Evolutionary conservation across 805 yeast genomes (phyloP).

Genomic region (Candida endomychidarum): DNA sequence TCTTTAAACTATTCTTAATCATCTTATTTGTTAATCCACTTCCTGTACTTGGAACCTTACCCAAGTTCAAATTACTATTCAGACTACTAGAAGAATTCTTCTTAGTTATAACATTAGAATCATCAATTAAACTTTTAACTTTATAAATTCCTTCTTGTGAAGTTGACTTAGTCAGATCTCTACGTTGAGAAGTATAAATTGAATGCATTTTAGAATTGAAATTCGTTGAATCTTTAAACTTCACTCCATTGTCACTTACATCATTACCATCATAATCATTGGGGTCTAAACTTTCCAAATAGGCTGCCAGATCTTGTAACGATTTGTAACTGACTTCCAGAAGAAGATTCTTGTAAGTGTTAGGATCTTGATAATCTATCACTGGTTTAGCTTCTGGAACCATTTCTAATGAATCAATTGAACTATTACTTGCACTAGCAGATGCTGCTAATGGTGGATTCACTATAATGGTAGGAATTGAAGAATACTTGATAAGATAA

Average conservation of each 20-base stretch:
- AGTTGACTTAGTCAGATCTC: conserved; percentile 9
- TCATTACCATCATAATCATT: neutral
- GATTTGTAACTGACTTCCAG: conserved; percentile 5
- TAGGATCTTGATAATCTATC: conserved; percentile 2
- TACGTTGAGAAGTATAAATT: conserved; percentile 28
- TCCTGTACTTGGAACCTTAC: conserved; percentile 2
- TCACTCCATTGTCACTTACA: conserved; percentile 2
- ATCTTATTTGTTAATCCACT: conserved; percentile 14
- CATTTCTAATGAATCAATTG: neutral
- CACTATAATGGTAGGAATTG: conserved; percentile 39
- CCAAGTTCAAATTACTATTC: conserved; percentile 5
- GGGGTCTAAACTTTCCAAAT: conserved; percentile 1
- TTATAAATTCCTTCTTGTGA: conserved; percentile 32
- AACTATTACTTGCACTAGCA: neutral
- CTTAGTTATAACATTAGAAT: conserved; percentile 1
- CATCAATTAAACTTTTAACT: conserved; percentile 39
- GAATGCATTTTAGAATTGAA: conserved; percentile 35
- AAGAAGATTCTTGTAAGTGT: conserved; percentile 8
- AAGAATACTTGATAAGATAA: conserved; percentile 37
- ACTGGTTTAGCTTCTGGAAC: neutral
- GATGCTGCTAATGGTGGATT: conserved; percentile 7
- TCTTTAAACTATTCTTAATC: conserved; percentile 15
- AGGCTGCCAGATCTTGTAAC: conserved; percentile 3
- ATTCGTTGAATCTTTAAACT: conserved; percentile 20
- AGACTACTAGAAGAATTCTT: conserved; percentile 3